Evolutionary conservation across 805 yeast species (phyloP).

Genomic region (Candida insectalens): DNA sequence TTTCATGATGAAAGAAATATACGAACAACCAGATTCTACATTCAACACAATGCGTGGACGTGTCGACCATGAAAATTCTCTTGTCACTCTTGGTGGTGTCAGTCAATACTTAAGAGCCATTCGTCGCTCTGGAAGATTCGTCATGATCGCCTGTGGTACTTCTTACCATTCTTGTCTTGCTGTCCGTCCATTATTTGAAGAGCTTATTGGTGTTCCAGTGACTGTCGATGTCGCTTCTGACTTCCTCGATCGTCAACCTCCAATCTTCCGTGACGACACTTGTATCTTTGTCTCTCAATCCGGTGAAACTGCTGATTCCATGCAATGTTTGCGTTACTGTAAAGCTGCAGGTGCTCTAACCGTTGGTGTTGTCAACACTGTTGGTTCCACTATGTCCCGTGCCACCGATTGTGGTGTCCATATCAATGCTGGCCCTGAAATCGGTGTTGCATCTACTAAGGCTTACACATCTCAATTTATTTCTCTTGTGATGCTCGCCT

Average conservation of each 20-base stretch:
- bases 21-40: constrained; percentile 97
- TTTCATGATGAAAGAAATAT: constrained; percentile 98
- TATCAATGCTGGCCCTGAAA: constrained; percentile 98
- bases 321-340: constrained; percentile 91
- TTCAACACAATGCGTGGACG: constrained; percentile 99
- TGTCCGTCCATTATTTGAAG: constrained; percentile 92
- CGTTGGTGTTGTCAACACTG: constrained; percentile 95
- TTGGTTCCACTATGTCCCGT: constrained; percentile 94
- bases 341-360: constrained; percentile 95
- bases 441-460: constrained; percentile 98
- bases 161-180: constrained; percentile 98
- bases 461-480: constrained; percentile 98
- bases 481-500: constrained; percentile 93
- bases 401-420: constrained; percentile 99
- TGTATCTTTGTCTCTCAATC: constrained; percentile 97
- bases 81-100: constrained; percentile 83
- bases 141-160: constrained; percentile 99
- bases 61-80: constrained; percentile 75
- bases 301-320: constrained; percentile 98
- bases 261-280: constrained; percentile 97
- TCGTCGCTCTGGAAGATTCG: constrained; percentile 88
- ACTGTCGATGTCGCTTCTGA: constrained; percentile 90
- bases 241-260: constrained; percentile 87
- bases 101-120: constrained; percentile 76
- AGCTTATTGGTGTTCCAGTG: constrained; percentile 90